Conservation (phyloP, 129 eudicot genomes). For the Solidago caesia region DNA sequence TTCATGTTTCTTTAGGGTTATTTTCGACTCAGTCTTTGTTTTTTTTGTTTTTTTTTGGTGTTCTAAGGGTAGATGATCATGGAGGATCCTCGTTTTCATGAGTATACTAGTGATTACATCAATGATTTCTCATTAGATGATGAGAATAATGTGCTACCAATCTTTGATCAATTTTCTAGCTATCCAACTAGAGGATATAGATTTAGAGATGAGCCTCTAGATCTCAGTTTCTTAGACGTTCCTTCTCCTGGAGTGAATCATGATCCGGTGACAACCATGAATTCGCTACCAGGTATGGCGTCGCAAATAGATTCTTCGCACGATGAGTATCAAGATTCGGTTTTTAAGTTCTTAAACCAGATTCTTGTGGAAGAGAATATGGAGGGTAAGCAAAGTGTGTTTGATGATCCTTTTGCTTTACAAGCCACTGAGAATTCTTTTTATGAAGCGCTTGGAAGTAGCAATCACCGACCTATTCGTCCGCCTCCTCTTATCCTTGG, state of each 20-base stretch:
- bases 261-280: not conserved
- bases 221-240: not conserved
- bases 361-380: conserved; percentile 71
- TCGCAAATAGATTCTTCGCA: conserved; percentile 40
- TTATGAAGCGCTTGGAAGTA: conserved; percentile 50
- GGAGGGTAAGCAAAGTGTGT: conserved; percentile 62
- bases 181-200: not conserved
- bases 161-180: not conserved
- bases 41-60: not conserved
- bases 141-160: not conserved
- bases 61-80: not conserved
- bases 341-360: conserved; percentile 57
- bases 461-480: conserved; percentile 32
- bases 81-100: not conserved
- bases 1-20: not conserved
- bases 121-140: not conserved
- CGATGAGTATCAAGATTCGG: conserved; percentile 57
- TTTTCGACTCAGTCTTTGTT: not conserved
- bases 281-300: too few relatives aligned
- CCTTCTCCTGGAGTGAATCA: not conserved
- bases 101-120: not conserved
- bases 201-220: conserved; percentile 1
- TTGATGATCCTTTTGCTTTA: conserved; percentile 60
- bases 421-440: conserved; percentile 59
- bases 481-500: conserved; percentile 7